Evolutionary conservation across 352 stramenopile species (phyloP), one percentile per base, ranked within the genome.

Genomic region (Thalassiosira livingstoniorum): DNA sequence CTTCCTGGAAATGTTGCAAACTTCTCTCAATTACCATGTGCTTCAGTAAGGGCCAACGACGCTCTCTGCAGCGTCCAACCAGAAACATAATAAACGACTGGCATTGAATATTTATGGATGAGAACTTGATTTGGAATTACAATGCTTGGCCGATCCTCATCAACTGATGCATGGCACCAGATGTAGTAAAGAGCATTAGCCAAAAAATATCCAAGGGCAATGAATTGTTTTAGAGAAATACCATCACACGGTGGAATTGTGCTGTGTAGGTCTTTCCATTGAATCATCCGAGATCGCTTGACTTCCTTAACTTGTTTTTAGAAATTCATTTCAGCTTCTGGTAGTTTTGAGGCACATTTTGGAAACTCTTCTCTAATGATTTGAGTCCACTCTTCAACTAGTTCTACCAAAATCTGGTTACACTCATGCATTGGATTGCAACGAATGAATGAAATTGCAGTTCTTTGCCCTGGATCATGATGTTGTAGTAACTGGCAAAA

Each of bases 71-170:
- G 27, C 7, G 62, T 80, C 72, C 72, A 80, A 27, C 62, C 62
- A 61, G 72, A 60, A 66, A 66, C 51, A 39, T 80, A 80, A 64
- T 80, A 80, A 42, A 80, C 34, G 23, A 80, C 72, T 42, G 60
- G 58, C 31, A 54, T 18, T 3, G 72, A 37, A 75, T 75, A 80
- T 31, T 63, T 80, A 21, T 25, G 37, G 4, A 80, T 47, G 2
- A 80, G 45, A 75, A 32, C 35, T 15, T 73, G 1, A n/a, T 31
- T 10, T 23, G 72, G 72, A 43, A 80, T 60, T 43, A 35, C 42
- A 27, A 80, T 47, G 18, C 18, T 27, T 31, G 72, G 60, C 2
- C 34, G 45, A n/a, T 74, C 61, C 1, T 58, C 23, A 60, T 72
- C 47, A 35, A 64, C 27, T 23, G 51, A 32, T 57, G 42, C 35